Base-by-base conservation (phyloP, 2,329 filamentous ascomycete species). In the Capronia americana region DNA sequence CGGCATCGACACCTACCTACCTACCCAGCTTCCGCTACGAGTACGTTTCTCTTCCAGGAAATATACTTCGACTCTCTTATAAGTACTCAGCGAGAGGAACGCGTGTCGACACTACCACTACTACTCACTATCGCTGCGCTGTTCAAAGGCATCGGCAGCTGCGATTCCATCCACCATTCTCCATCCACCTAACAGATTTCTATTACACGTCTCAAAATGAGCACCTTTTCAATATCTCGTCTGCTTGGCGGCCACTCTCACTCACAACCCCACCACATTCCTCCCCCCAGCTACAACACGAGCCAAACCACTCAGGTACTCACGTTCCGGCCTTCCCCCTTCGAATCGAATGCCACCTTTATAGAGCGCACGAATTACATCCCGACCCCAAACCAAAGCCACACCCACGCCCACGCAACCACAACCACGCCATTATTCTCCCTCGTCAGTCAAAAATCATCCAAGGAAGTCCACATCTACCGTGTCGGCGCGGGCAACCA, bases 361-460 rank as follows among this genome's bases (percentile, higher is more conserved):
- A 55, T 55, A 55, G 53, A 55, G 26, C 53, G 53, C 28, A 28
- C 48, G 23, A 53, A 53, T 17, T 34, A 28, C 53, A 34, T 11
- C 32, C 32, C 32, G 11, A 10, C 34, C 2, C 48, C 23, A 2
- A 28, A 34, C 28, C n/a, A 55, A 11, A 11, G 10, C 32, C 2
- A 34, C 32, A 3, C 32, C 10, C 10, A 34, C 32, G 32, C 32
- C 32, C 32, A 12, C 32, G 10, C 32, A 34, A 3, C 10, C 28
- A 34, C 53, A 2, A 55, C 53, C 1, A 55, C n/a, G 17, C 53
- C 53, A 12, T 12, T 55, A 17, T 55, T 55, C 28, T 55, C 53
- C 24, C 7, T 55, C 26, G 14, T 24, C 53, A n/a, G 53, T 28
- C 7, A 30, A 34, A 55, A 55, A 34, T 11, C 23, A 6, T 30